Evolutionary conservation across 345 rosid genomes (phyloP), one percentile per base, ranked within the genome.

Genomic region (Raphanus sativus): DNA sequence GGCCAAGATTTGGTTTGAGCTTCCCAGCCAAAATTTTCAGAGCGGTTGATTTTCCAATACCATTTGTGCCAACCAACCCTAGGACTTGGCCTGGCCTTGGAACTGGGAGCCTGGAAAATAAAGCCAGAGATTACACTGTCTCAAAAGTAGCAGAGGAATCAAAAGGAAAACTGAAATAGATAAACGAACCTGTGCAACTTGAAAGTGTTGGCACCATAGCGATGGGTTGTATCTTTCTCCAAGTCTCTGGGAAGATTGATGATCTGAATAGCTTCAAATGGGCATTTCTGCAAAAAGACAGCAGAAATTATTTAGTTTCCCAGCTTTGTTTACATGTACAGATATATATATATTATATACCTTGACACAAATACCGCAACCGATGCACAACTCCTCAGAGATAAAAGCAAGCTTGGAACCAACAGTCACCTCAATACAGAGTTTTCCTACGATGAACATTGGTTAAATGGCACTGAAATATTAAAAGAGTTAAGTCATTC

Each of bases 21-120:
- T 90, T 95, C 60, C 99, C 99, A 32, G 99, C 98, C 81, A 95
- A 80, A 73, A 92, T 84, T 85, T 92, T 95, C 70, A 95, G 94
- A 30, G 99, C 99, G 12, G 99, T 95, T 32, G 99, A 92, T 79
- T 95, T 92, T 50, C 99, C 99, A 76, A 92, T 95, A 69, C 99
- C 99, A 83, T 95, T 95, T 63, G 99, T 92, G 77, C 99, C 99
- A 83, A 95, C 99, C 84, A 95, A 87, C 68, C 99, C 99, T 71
- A 95, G 93, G 84, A 95, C 99, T 82, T 95, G 99, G 52, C 98
- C 99, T 0, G 99, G 99, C 82, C 98, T 88, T 4, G 99, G 99
- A 62, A 95, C 97, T 29, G 99, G 98, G 75, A 95, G 84, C 88
- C 99, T 95, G 84, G 48, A 73, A 81, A 81, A 74, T 58, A 48